Base-by-base conservation (phyloP, 257 asterid genomes). In the Craterostigma plantagineum region DNA sequence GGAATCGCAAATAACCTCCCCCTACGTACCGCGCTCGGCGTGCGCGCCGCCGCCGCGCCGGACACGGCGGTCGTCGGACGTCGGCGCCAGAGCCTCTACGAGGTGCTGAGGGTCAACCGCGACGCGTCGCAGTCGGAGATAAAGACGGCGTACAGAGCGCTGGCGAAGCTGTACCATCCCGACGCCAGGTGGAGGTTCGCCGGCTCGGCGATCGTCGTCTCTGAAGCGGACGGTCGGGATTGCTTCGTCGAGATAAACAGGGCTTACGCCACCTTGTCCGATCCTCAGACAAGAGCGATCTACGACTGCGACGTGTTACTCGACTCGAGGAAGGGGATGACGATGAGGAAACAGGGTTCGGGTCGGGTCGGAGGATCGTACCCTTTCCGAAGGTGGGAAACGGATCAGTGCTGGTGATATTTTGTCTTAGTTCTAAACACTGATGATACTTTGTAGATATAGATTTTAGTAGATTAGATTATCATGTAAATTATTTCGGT, bases 91-190 rank as follows among this genome's bases (percentile, higher is more conserved):
- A 65, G 68, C 51, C 65, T 65, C 12, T 82, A 82, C 64, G 74
- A 72, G 45, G 78, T 82, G 18, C 73, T 82, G 11, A 63, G 70
- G 34, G 77, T 82, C 39, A 66, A 60, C 48, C 55, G 52, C 23
- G 56, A 53, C 59, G 90, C 94, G 0, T 70, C 92, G 11, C 64
- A 51, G 41, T 35, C 43, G 62, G 92, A 82, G 68, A 82, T 82
- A 70, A 82, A 72, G 45, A 62, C 79, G 54, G 92, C 94, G 52
- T 82, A 82, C 67, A 68, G 91, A 2, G 57, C 71, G 36, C 69
- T 82, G 16, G 95, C 95, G 5, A 82, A 82, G 76, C 34, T 79
- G 51, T 68, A 72, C 67, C 95, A 82, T 39, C 95, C 95, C 7
- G 95, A 82, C 37, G 79, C 77, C 0, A 67, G 64, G 7, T 34